Conservation (phyloP, 768 basidiomycete genomes). For the Pisolithus albus region DNA sequence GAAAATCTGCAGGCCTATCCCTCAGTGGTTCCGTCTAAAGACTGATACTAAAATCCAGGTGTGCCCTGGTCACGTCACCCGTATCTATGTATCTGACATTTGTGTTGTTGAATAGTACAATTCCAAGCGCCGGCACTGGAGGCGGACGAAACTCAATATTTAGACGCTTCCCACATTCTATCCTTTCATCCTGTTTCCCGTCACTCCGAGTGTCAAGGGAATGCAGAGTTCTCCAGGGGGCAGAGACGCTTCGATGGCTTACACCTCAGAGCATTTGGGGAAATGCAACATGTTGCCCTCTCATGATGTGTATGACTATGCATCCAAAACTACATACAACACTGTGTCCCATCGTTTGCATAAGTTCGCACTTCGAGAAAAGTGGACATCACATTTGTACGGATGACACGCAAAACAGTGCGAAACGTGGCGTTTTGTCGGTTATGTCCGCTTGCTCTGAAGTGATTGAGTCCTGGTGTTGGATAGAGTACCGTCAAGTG, state of each 20-base stretch:
- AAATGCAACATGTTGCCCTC: conserved; percentile 17
- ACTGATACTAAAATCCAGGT: conserved; percentile 93
- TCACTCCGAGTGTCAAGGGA: conserved; percentile 1
- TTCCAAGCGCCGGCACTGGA: conserved; percentile 97
- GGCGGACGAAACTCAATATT: conserved; percentile 98
- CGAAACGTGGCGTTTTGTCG: too few species aligned
- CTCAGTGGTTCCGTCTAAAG: conserved; percentile 99
- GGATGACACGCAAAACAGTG: too few species aligned
- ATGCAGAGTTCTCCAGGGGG: conserved; percentile 4
- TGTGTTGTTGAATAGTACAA: conserved; percentile 54
- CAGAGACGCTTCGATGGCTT: too few species aligned
- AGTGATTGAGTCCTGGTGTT: too few species aligned
- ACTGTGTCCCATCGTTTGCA: conserved; percentile 3
- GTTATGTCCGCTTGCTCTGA: too few species aligned
- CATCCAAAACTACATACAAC: conserved; percentile 14
- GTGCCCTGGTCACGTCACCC: conserved; percentile 6
- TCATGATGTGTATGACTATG: conserved; percentile 12
- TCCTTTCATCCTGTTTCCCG: conserved; percentile 1
- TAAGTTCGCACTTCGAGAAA: too few species aligned
- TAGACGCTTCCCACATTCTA: conserved; percentile 32
- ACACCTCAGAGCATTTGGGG: conserved; percentile 1
- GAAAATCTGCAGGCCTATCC: conserved; percentile 66
- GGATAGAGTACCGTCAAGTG: too few species aligned
- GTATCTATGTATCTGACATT: background rate
- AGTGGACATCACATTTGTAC: background rate